phyloP scores from a whole-genome alignment of 2,329 filamentous ascomycete genomes.

The Plenodomus biglobosus region DNA sequence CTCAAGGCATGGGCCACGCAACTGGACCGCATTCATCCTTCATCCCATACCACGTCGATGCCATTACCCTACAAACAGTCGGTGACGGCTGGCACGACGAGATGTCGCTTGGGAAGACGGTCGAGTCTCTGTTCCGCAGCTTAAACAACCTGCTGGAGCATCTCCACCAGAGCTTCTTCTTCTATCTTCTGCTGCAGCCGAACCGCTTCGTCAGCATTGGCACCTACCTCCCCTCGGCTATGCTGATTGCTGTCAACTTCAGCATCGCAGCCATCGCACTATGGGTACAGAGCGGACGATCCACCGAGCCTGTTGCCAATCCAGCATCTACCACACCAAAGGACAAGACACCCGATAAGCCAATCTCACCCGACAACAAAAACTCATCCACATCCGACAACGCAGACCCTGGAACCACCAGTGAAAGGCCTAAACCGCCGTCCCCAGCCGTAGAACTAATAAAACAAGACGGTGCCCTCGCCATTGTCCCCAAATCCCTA shows the following conservation, averaged over 20 bases:
- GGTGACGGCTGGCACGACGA: constrained; percentile 96
- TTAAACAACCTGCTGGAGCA: constrained; percentile 97
- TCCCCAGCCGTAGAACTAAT: constrained; percentile 30
- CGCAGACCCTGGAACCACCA: constrained; percentile 23
- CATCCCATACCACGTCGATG: constrained; percentile 96
- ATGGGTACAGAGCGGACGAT: constrained; percentile 82
- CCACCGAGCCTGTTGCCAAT: constrained; percentile 20
- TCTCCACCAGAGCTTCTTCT: constrained; percentile 98
- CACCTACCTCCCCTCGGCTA: constrained; percentile 95
- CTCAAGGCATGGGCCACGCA: constrained; percentile 84
- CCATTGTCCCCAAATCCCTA: constrained; percentile 44
- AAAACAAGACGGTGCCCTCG: constrained; percentile 37
- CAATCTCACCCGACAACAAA: neutral
- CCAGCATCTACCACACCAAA: constrained; percentile 27
- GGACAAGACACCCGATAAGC: constrained; percentile 5
- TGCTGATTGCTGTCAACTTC: constrained; percentile 92
- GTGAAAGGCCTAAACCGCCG: constrained; percentile 32
- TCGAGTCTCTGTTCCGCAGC: constrained; percentile 89
- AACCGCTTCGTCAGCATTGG: constrained; percentile 97
- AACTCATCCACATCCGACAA: constrained; percentile 1
- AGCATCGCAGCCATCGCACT: constrained; percentile 91
- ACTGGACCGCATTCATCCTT: constrained; percentile 93
- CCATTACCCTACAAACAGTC: constrained; percentile 86
- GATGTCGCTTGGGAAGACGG: constrained; percentile 86
- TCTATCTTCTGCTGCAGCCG: constrained; percentile 89